Percentiles rank a stretch among this genome's conserved stretches.
Evolutionary conservation across 140 eudicot genomes (phyloP).

Genomic region (Cichorium intybus): DNA sequence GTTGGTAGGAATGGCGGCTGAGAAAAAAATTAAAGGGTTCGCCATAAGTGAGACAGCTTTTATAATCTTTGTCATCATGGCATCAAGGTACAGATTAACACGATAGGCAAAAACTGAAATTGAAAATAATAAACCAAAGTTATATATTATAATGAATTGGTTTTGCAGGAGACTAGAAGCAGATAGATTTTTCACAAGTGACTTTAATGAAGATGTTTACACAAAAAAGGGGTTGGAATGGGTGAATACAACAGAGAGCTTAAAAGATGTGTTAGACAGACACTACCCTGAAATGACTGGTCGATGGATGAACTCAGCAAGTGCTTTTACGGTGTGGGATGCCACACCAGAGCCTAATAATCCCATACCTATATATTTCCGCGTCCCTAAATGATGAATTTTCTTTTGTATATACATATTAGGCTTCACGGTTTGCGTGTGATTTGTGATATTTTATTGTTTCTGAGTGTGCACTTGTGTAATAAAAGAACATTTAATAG

Average conservation of each 20-base stretch:
- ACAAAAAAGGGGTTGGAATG: slow-evolving; percentile 64
- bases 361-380: slow-evolving; percentile 48
- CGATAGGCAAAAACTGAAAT: background rate
- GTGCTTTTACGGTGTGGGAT: slow-evolving; percentile 74
- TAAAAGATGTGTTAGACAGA: slow-evolving; percentile 61
- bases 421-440: background rate
- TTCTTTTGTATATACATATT: background rate
- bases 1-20: slow-evolving; percentile 55
- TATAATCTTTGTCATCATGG: slow-evolving; percentile 52
- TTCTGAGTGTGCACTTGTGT: too few relatives aligned
- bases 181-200: slow-evolving; percentile 61
- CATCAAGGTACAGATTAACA: slow-evolving; percentile 40
- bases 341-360: slow-evolving; percentile 33
- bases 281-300: slow-evolving; percentile 50
- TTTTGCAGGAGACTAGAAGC: slow-evolving; percentile 51
- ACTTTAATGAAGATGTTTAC: slow-evolving; percentile 58
- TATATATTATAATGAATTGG: background rate
- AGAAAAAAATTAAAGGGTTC: slow-evolving; percentile 63
- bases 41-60: slow-evolving; percentile 70
- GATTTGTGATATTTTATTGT: background rate
- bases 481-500: background rate
- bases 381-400: slow-evolving; percentile 32
- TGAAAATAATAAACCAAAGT: background rate
- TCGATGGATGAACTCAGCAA: slow-evolving; percentile 51
- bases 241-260: slow-evolving; percentile 62